A percentile compares a stretch with the other conserved stretches of the same genome.
Conservation (phyloP, 2,329 filamentous ascomycete species). For the Aspergillus uvarum region DNA sequence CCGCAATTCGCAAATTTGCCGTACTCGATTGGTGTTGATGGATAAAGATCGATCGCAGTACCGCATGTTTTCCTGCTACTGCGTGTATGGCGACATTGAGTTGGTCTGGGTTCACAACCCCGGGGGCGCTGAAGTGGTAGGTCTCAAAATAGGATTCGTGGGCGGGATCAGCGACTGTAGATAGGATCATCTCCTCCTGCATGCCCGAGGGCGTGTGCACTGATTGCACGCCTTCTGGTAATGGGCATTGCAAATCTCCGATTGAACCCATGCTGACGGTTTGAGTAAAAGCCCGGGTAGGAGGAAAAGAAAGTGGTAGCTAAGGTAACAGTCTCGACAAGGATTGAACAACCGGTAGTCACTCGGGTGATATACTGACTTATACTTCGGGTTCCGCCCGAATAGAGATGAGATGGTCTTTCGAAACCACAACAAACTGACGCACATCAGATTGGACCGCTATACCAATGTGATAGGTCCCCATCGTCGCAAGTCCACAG, state of each 20-base stretch:
- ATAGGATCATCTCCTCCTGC: slow-evolving; percentile 9
- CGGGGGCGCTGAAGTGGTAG: slow-evolving; percentile 3
- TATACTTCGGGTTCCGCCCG: too few species aligned
- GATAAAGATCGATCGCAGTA: slow-evolving; percentile 2
- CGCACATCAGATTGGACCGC: too few species aligned
- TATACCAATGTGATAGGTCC: too few species aligned
- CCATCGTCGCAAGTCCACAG: too few species aligned
- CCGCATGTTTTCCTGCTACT: not conserved
- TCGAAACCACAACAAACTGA: too few species aligned
- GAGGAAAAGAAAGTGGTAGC: too few species aligned
- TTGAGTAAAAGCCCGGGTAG: not conserved
- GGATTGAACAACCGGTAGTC: too few species aligned
- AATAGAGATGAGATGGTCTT: too few species aligned
- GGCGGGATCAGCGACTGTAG: not conserved
- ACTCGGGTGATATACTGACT: too few species aligned
- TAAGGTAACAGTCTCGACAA: too few species aligned
- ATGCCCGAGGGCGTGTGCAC: not conserved
- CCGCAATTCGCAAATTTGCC: not conserved
- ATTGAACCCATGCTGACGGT: not conserved
- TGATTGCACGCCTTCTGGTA: not conserved
- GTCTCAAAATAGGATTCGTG: slow-evolving; percentile 5
- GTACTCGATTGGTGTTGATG: not conserved
- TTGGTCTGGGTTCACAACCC: not conserved
- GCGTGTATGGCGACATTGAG: not conserved
- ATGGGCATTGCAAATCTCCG: not conserved